phyloP scores from a whole-genome alignment of 306 rosid genomes.

The Dalbergia oliveri region DNA sequence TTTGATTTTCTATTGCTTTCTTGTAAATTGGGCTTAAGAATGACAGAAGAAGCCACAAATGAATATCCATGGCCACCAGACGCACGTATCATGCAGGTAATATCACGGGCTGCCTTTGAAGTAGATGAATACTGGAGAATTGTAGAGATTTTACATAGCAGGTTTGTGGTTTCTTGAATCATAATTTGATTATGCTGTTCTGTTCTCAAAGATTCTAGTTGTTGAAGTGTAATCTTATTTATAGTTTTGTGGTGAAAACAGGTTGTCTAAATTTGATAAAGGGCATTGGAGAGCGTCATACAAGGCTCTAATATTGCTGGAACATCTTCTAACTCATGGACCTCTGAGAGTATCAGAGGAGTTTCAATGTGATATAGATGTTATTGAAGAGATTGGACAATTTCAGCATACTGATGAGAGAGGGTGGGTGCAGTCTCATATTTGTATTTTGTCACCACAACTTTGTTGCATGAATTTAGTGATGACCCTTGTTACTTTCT shows the following conservation, averaged over 20 bases:
- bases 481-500: neutral
- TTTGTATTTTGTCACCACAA: neutral
- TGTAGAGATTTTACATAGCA: constrained; percentile 67
- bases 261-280: constrained; percentile 66
- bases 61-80: constrained; percentile 78
- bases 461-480: neutral
- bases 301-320: constrained; percentile 71
- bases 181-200: constrained; percentile 2
- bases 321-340: constrained; percentile 82
- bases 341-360: constrained; percentile 72
- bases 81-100: constrained; percentile 53
- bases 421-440: constrained; percentile 55
- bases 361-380: constrained; percentile 54
- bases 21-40: constrained; percentile 43
- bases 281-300: constrained; percentile 71
- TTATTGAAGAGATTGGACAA: constrained; percentile 58
- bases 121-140: constrained; percentile 84
- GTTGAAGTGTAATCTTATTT: neutral
- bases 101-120: constrained; percentile 76
- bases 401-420: constrained; percentile 71
- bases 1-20: constrained; percentile 8
- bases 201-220: neutral
- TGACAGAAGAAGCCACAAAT: constrained; percentile 84
- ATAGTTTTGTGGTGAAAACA: constrained; percentile 41
- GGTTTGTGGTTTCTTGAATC: constrained; percentile 46